Base-by-base conservation (phyloP, 768 basidiomycete species). In the Panellus pusillus region DNA sequence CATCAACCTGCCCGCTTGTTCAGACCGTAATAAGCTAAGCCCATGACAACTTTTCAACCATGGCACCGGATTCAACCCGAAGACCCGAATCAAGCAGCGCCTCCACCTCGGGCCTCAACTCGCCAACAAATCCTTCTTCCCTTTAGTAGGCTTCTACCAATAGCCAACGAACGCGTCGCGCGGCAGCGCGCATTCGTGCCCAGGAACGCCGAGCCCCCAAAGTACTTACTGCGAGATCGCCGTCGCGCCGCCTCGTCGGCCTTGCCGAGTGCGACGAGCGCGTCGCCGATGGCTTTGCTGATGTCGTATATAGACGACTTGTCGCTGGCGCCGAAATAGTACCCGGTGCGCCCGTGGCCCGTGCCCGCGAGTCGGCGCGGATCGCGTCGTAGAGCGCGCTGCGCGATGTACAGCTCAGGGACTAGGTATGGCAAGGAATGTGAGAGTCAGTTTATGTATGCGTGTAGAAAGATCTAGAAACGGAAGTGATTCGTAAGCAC, bases 321-420 rank as follows among this genome's bases (percentile, higher is more conserved):
- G 40, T 75, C 81, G 54, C 69, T 80, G 54, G 71, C 79, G 14
- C 72, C 80, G 55, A 82, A 81, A 61, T 83, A 84, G 37, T 73
- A 76, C 0, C 83, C 82, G 24, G 77, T 75, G 6, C 74, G 74
- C 13, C 80, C 79, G 49, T 80, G 79, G 1, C 67, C 70, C 18
- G 68, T 68, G 6, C 39, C 55, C 24, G 24, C 1, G 67, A 61
- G 38, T 72, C 62, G 9, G 58, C 48, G 11, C 58, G 50, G 39
- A 73, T 68, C 1, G 72, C 66, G 48, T 80, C 72, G 50, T 77
- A 78, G 1, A 83, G 59, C 0, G 66, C 52, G 52, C 72, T 65
- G 59, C 0, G 66, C 52, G 52, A 72, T 65, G 60, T 77, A 84
- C 13, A 84, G 67, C 35, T 75, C 63, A 6, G 70, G 68, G 44